Evolutionary conservation across 495 filamentous ascomycete genomes (phyloP).

Genomic region (Neurospora sp.): DNA sequence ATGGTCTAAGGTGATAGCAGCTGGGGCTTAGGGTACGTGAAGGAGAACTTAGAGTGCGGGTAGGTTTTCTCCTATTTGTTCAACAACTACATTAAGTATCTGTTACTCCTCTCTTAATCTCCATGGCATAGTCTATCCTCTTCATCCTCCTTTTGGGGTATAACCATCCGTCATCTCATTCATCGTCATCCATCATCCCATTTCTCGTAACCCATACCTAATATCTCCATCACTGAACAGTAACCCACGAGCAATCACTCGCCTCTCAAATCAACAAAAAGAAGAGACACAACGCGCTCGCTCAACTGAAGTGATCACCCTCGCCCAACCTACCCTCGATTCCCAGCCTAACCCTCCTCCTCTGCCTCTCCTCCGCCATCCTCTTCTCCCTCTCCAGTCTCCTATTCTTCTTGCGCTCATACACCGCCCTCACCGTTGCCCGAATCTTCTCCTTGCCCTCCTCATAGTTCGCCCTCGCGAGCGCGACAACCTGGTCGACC

Average conservation of each 20-base stretch:
- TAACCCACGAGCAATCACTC: neutral
- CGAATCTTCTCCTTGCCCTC: constrained; percentile 69
- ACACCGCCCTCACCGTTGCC: constrained; percentile 77
- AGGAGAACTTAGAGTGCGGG: neutral
- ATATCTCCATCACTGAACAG: neutral
- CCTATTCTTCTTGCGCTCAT: constrained; percentile 74
- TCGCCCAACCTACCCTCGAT: constrained; percentile 31
- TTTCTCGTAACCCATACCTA: neutral
- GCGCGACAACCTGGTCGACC: constrained; percentile 66
- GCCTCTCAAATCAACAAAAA: neutral
- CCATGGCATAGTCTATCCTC: neutral
- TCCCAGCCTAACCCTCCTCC: constrained; percentile 32
- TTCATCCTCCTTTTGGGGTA: neutral
- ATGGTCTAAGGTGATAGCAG: no score
- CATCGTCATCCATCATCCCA: neutral
- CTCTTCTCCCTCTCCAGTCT: constrained; percentile 51
- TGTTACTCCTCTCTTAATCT: neutral
- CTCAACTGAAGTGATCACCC: constrained; percentile 42
- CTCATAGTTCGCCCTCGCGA: constrained; percentile 79
- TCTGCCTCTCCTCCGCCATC: constrained; percentile 36
- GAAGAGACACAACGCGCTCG: neutral
- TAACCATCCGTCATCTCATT: neutral
- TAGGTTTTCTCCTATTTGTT: neutral
- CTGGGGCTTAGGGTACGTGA: neutral
- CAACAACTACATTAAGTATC: neutral